A percentile compares a stretch with the other conserved stretches of the same genome.
Conservation (phyloP, 129 eudicot species). For the Helichrysum umbraculigerum region DNA sequence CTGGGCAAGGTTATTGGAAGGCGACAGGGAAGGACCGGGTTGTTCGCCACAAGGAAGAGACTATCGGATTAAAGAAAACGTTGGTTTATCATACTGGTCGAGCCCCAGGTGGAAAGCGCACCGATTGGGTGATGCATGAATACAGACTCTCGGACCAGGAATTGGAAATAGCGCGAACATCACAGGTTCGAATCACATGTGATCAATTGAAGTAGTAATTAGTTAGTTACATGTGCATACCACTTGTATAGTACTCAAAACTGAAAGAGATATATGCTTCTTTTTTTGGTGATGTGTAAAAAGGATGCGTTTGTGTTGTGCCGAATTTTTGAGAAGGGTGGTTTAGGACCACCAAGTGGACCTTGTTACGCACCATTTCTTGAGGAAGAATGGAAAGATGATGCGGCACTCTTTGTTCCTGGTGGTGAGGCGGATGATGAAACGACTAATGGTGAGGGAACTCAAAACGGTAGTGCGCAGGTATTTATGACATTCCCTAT, state of each 20-base stretch:
- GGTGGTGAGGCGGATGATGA: constrained; percentile 75
- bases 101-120: constrained; percentile 74
- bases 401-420: constrained; percentile 51
- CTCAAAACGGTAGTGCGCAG: constrained; percentile 49
- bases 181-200: constrained; percentile 49
- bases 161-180: constrained; percentile 48
- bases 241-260: not conserved
- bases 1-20: constrained; percentile 73
- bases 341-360: constrained; percentile 73
- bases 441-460: constrained; percentile 52
- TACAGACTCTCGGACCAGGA: constrained; percentile 63
- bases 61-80: constrained; percentile 74
- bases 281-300: constrained; percentile 23
- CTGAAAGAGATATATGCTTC: constrained; percentile 28
- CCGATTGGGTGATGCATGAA: constrained; percentile 90
- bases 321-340: constrained; percentile 81
- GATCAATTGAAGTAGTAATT: constrained; percentile 16
- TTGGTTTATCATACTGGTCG: constrained; percentile 75
- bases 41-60: constrained; percentile 50
- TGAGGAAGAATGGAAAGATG: constrained; percentile 90
- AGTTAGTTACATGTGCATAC: not conserved
- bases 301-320: constrained; percentile 83
- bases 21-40: constrained; percentile 75
- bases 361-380: constrained; percentile 84
- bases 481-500: constrained; percentile 23